Evolutionary conservation across 2,329 filamentous ascomycete genomes (phyloP), one percentile per base, ranked within the genome.

Genomic region (Phoma herbarum): DNA sequence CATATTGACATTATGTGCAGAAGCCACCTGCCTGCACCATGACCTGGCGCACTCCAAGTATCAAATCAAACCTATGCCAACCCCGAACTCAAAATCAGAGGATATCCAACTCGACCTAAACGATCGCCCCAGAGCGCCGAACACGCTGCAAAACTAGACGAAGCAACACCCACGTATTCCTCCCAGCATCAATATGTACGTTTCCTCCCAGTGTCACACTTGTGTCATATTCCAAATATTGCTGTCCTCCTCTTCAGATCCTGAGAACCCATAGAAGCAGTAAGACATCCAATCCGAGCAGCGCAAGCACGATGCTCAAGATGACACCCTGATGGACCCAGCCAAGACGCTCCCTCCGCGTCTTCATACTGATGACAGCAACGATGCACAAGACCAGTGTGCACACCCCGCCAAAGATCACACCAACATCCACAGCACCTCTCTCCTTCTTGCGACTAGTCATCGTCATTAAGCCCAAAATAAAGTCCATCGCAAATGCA

Each of bases 401-500:
- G 28, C 85, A 81, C 29, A 90, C 82, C 16, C 90, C 87, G 10
- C 90, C 90, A 39, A 91, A 81, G 1, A 90, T 82, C 2, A 91
- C 89, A 9, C 88, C 90, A 0, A 85, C 86, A 67, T 93, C 90
- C 3, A 94, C 91, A 73, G 91, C 87, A n/a, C 87, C 82, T 4
- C 85, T 82, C 64, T 89, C 82, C 73, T 85, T 89, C 71, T 87
- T 88, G 45, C 85, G 83, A 9, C 90, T 90, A 1, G 91, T 91
- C 14, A 81, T 78, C 29, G 90, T 86, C 35, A 95, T 83, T 10
- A 90, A 81, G 35, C 82, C 82, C 0, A 90, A 85, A 29, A 94
- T 83, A 46, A 84, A 74, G 33, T 92, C 83, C 9, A 94, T 82
- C 7, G 88, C 75, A 33, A 88, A 83, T 0, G 90, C 84, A 0